These are phyloP conservation scores for Clarireedia monteithiana DNA, from an alignment of 2,329 filamentous ascomycete species.

Conservation along the genomic window DNA sequence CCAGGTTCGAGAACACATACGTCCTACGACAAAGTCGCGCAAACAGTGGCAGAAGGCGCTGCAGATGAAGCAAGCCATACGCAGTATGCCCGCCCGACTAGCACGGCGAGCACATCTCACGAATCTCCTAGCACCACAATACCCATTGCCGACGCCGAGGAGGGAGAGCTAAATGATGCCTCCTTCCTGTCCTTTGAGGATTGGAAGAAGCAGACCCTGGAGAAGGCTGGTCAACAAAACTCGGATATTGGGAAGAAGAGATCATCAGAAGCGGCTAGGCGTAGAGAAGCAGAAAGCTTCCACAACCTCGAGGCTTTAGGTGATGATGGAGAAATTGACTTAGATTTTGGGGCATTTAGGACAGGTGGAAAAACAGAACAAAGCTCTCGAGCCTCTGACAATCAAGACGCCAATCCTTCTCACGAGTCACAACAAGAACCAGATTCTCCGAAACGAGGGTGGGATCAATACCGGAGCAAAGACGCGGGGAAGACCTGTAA, in stretches of 20 bases:
- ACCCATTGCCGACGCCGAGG: slow-evolving; percentile 16
- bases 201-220: slow-evolving; percentile 92
- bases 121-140: neutral
- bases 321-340: slow-evolving; percentile 80
- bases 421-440: slow-evolving; percentile 24
- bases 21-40: neutral
- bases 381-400: slow-evolving; percentile 13
- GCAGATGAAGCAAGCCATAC: slow-evolving; percentile 4
- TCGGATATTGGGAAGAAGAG: slow-evolving; percentile 55
- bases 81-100: neutral
- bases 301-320: slow-evolving; percentile 72
- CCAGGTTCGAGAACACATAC: neutral
- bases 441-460: slow-evolving; percentile 20
- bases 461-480: slow-evolving; percentile 58
- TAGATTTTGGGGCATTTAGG: slow-evolving; percentile 61
- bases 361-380: slow-evolving; percentile 23
- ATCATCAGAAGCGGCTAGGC: slow-evolving; percentile 38
- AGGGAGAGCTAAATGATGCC: slow-evolving; percentile 41
- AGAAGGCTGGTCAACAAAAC: slow-evolving; percentile 71
- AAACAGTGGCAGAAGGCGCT: neutral
- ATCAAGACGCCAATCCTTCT: slow-evolving; percentile 8
- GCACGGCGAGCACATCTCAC: neutral
- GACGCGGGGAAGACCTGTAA: slow-evolving; percentile 97
- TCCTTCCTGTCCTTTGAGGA: slow-evolving; percentile 96
- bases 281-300: slow-evolving; percentile 45